These are phyloP conservation scores for Phyllosticta capitalensis DNA, from an alignment of 2,329 filamentous ascomycete species.

Conservation along the genomic window DNA sequence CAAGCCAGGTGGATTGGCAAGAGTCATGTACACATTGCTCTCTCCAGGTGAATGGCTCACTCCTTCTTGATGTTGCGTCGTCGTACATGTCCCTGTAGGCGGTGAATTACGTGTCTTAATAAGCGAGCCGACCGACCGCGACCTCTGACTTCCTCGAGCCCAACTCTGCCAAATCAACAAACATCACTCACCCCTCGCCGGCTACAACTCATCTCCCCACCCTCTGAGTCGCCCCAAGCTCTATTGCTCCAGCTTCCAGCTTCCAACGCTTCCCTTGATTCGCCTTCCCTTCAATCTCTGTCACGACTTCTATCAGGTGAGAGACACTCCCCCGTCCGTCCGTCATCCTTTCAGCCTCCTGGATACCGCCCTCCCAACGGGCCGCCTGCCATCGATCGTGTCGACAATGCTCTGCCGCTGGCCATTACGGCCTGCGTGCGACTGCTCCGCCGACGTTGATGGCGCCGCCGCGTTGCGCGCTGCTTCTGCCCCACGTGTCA, in stretches of 20 bases:
- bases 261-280: neutral
- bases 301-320: constrained; percentile 9
- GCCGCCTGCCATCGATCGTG: constrained; percentile 1
- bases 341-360: constrained; percentile 11
- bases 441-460: constrained; percentile 1
- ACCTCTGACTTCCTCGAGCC: constrained; percentile 10
- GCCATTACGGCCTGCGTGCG: neutral
- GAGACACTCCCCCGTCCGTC: constrained; percentile 8
- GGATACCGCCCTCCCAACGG: constrained; percentile 3
- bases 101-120: constrained; percentile 10
- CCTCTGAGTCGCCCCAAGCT: constrained; percentile 9
- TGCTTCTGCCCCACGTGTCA: constrained; percentile 8
- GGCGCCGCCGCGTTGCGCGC: constrained; percentile 3
- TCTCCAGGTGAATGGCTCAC: too few relatives aligned
- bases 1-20: too few relatives aligned
- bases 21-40: too few relatives aligned
- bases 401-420: neutral
- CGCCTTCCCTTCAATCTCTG: constrained; percentile 4
- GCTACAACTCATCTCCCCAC: constrained; percentile 5
- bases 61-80: too few relatives aligned
- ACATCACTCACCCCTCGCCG: constrained; percentile 6
- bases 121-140: constrained; percentile 5
- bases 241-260: constrained; percentile 7
- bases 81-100: constrained; percentile 4
- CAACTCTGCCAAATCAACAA: constrained; percentile 11